Conservation (phyloP, 1,139 yeast species). For the Kodamaea arcana region DNA sequence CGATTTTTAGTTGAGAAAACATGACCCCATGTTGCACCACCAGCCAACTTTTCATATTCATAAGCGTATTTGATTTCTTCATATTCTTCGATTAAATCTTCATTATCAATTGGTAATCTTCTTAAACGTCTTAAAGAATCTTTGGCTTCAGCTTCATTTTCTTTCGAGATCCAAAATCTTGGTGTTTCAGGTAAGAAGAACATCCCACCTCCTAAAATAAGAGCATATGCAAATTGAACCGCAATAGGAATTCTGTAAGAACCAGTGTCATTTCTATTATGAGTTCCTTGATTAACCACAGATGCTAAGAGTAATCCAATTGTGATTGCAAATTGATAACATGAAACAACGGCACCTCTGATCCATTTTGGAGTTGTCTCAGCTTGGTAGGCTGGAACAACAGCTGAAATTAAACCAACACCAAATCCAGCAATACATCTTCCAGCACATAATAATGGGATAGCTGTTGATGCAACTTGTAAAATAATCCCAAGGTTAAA, state of each 20-base stretch:
- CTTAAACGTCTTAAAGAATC: conserved; percentile 36
- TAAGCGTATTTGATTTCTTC: conserved; percentile 60
- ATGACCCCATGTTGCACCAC: conserved; percentile 64
- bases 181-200: conserved; percentile 24
- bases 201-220: conserved; percentile 20
- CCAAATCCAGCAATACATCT: conserved; percentile 31
- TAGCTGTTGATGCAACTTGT: conserved; percentile 23
- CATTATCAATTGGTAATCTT: conserved; percentile 38
- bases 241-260: conserved; percentile 19
- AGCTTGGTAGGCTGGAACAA: conserved; percentile 21
- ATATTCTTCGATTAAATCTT: conserved; percentile 54
- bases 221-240: conserved; percentile 21
- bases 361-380: conserved; percentile 22
- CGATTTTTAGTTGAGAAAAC: conserved; percentile 73
- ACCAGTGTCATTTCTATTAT: conserved; percentile 41
- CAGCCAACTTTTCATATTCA: conserved; percentile 59
- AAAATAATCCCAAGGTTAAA: conserved; percentile 20
- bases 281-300: conserved; percentile 18
- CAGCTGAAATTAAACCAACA: conserved; percentile 21
- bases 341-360: conserved; percentile 23
- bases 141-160: conserved; percentile 41
- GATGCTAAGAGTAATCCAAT: conserved; percentile 46
- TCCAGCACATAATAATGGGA: conserved; percentile 51
- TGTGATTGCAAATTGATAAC: conserved; percentile 23
- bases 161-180: conserved; percentile 19